A percentile compares a stretch with the other conserved stretches of the same genome.
These are phyloP conservation scores for Paxillus ammoniavirescens DNA, from an alignment of 768 basidiomycete species.

Conservation along the genomic window DNA sequence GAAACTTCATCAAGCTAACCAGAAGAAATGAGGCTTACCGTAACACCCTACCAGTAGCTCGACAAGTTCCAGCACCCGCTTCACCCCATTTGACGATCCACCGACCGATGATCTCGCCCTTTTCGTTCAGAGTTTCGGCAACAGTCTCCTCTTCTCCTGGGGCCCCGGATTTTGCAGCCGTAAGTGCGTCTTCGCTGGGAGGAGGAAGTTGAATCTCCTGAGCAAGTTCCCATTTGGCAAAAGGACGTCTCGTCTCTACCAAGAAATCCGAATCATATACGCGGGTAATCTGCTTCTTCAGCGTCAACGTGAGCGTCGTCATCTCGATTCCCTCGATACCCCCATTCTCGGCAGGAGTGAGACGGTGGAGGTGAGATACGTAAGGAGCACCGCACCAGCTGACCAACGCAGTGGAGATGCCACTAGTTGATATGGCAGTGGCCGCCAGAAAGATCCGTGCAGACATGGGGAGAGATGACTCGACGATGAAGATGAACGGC, in stretches of 20 bases:
- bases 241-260: conserved; percentile 61
- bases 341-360: conserved; percentile 42
- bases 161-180: conserved; percentile 29
- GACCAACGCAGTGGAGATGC: conserved; percentile 72
- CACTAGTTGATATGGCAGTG: conserved; percentile 71
- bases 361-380: conserved; percentile 58
- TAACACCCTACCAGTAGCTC: conserved; percentile 58
- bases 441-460: conserved; percentile 67
- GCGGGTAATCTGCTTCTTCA: conserved; percentile 62
- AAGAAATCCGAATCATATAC: conserved; percentile 77
- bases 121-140: conserved; percentile 66
- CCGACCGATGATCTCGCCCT: conserved; percentile 62
- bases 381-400: conserved; percentile 72
- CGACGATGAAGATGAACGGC: conserved; percentile 81
- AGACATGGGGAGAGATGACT: conserved; percentile 67
- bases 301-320: conserved; percentile 60
- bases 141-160: conserved; percentile 71
- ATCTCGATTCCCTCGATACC: conserved; percentile 61
- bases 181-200: conserved; percentile 31
- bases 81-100: conserved; percentile 81
- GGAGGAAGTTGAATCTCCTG: conserved; percentile 46
- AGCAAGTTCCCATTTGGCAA: conserved; percentile 82
- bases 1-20: not conserved
- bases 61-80: conserved; percentile 61
- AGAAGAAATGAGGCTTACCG: conserved; percentile 47